Evolutionary conservation across 1,284 basidiomycete genomes (phyloP), one percentile per base, ranked within the genome.

Genomic region (Ustilago shanxiensis): DNA sequence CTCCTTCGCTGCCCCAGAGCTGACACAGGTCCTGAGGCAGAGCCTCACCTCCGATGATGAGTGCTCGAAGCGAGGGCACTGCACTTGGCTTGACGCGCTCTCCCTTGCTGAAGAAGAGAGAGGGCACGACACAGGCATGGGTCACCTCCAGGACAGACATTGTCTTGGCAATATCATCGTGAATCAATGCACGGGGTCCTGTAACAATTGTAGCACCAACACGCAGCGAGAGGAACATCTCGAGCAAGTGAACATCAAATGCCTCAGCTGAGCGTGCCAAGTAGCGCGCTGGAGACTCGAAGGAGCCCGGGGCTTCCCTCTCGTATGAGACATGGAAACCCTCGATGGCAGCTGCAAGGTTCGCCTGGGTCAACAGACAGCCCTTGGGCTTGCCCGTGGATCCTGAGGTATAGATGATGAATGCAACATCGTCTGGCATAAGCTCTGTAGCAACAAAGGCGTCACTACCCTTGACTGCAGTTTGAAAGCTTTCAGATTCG

Each of bases 221-320:
- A 1, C 77, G 70, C 22, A 86, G 57, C 18, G 86, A 77, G 14
- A 84, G 74, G 59, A 86, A 82, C 35, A 81, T 72, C 71, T 87
- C 86, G 29, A 84, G 67, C 24, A 87, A 70, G 41, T 85, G 84
- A 3, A 85, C 84, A 57, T 86, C 86, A 54, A 85, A 85, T 0
- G 83, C 81, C 51, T 85, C 83, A 2, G 83, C 79, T 6, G 81
- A 83, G 9, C 83, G 77, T 3, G 83, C 83, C n/a, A 85, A 67
- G 63, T 81, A 83, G 26, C 83, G 80, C 4, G 77, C 75, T 18
- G 52, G 50, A 26, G 49, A 22, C 16, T 56, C 37, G 52, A 81
- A 68, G 1, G 79, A 72, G 22, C 72, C 72, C 0, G 82, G 82
- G 9, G 70, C 72, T 11, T 77, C 75, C 8, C 49, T n/a, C 35